Evolutionary conservation across 1,284 basidiomycete species (phyloP).

Genomic region (Leccinum idahoense): DNA sequence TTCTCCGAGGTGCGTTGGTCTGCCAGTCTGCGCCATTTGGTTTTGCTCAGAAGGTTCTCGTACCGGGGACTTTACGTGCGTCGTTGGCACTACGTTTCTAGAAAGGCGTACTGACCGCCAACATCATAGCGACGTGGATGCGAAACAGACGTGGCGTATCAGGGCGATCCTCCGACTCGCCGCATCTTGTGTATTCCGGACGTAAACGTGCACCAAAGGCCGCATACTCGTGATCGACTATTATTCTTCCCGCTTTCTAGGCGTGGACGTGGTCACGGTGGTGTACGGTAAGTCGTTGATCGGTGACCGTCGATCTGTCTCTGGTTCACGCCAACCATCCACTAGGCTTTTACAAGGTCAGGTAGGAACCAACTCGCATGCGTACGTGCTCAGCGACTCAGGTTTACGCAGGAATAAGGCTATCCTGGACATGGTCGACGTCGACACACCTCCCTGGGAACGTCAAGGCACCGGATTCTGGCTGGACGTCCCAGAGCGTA

Average conservation of each 20-base stretch:
- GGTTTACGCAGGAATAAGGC: constrained; percentile 44
- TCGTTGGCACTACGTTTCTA: neutral
- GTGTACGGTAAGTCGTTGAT: constrained; percentile 60
- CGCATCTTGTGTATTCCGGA: constrained; percentile 68
- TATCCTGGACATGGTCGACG: constrained; percentile 76
- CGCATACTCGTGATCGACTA: neutral
- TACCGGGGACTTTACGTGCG: constrained; percentile 68
- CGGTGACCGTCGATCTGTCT: neutral
- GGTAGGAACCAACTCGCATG: constrained; percentile 32
- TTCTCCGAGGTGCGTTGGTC: constrained; percentile 52
- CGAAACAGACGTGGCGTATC: constrained; percentile 75
- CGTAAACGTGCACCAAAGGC: constrained; percentile 38
- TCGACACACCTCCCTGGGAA: constrained; percentile 78
- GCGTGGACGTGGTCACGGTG: constrained; percentile 63
- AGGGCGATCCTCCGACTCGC: constrained; percentile 58
- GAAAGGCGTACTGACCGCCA: neutral
- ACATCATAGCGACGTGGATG: constrained; percentile 63
- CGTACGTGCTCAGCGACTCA: neutral
- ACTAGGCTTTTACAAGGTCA: constrained; percentile 57
- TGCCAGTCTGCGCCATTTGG: neutral
- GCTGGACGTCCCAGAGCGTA: constrained; percentile 71
- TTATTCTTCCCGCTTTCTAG: constrained; percentile 30
- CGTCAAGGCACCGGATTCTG: constrained; percentile 77
- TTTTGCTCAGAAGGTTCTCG: constrained; percentile 4
- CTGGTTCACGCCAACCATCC: neutral